Evolutionary conservation across 345 rosid genomes (phyloP).

Genomic region (rapeseed (Brassica napus)): DNA sequence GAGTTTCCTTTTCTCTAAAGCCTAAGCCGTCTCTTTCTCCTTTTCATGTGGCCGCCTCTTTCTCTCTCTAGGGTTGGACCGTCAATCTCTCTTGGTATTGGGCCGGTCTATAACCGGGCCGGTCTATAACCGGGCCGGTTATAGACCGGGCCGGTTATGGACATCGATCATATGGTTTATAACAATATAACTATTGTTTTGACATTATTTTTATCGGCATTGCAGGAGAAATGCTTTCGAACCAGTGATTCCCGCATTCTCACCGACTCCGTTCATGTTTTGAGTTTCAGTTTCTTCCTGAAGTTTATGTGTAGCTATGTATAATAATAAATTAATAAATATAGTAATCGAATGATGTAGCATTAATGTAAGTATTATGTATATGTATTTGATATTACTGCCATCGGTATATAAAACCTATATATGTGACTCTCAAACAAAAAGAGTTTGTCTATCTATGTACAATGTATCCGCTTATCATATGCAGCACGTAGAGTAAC

Average conservation of each 20-base stretch:
- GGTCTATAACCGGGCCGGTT: too few relatives aligned
- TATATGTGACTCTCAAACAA: neutral
- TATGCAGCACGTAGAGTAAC: neutral
- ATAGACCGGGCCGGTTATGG: too few relatives aligned
- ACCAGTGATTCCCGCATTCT: slow-evolving; percentile 49
- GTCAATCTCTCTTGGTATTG: too few relatives aligned
- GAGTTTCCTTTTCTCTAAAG: too few relatives aligned
- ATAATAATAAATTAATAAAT: neutral
- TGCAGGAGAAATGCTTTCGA: slow-evolving; percentile 42
- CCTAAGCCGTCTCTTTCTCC: too few relatives aligned
- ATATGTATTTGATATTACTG: neutral
- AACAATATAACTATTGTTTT: neutral
- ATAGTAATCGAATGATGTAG: slow-evolving; percentile 1
- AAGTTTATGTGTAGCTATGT: slow-evolving; percentile 1
- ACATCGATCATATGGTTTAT: too few relatives aligned
- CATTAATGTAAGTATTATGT: slow-evolving; percentile 9
- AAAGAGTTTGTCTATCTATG: neutral
- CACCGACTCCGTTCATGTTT: slow-evolving; percentile 65
- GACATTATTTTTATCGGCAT: neutral
- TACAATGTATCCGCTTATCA: neutral
- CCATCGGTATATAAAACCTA: neutral
- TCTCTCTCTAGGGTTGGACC: too few relatives aligned
- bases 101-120: too few relatives aligned
- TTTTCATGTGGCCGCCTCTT: too few relatives aligned
- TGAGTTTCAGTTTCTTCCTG: slow-evolving; percentile 28